Evolutionary conservation across 352 stramenopile species (phyloP), one percentile per base, ranked within the genome.

Genomic region (Pythium phragmitis): DNA sequence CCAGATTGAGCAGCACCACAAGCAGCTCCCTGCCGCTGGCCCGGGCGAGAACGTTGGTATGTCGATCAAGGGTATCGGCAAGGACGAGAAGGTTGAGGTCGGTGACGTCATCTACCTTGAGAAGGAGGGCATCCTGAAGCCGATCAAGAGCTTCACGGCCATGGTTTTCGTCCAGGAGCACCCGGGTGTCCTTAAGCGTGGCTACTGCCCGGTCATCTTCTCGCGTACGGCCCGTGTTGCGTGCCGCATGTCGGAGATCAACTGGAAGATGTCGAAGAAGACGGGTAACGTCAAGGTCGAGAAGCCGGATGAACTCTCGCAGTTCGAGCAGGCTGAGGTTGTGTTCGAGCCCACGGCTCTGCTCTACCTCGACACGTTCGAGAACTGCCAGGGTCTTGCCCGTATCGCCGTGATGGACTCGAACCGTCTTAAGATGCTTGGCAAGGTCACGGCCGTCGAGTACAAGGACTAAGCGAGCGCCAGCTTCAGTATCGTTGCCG

Each of bases 381-480:
- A 80, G 19, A 71, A 85, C 60, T 91, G 79, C 69, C 79, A 85
- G 57, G 78, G 78, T 42, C 78, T 92, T 69, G 85, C 79, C 60
- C 81, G 85, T 81, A 87, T 94, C 68, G 85, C 85, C 53, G 85
- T 94, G 41, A 94, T 92, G 85, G 82, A 94, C 69, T 89, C 79
- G 63, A 90, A 94, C 78, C 74, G 79, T 73, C 75, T 91, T 68
- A 91, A 90, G 74, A 91, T 91, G 82, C 70, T 94, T 69, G 80
- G 82, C 75, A 91, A 90, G 80, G 82, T 93, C 61, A 80, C 45
- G 30, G 70, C 37, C 43, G 67, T 75, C 26, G 70, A 73, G 52
- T 77, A 77, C 71, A 77, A 77, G 67, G 67, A 70, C 49, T 77
- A 77, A 77, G 67, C 50, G 41, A 17, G 26, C 26, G 26, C 26